phyloP scores from a whole-genome alignment of 306 rosid species.

The Castanea mollissima region DNA sequence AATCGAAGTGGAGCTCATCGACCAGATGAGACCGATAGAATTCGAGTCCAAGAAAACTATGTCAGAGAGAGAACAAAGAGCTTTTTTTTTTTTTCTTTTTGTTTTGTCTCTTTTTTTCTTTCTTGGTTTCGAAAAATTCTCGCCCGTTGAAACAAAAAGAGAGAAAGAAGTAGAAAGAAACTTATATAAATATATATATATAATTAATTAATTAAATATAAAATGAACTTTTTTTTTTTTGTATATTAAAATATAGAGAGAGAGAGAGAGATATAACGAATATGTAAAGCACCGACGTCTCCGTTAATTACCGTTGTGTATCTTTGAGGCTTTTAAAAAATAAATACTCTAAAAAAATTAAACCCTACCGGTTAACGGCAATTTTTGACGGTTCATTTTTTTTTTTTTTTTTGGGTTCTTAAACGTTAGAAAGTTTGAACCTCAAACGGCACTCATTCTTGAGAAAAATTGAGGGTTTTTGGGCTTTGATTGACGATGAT shows the following conservation, averaged over 20 bases:
- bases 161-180: slow-evolving; percentile 16
- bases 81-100: slow-evolving; percentile 5
- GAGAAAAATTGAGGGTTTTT: no score
- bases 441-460: slow-evolving; percentile 74
- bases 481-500: no score
- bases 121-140: slow-evolving; percentile 78
- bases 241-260: slow-evolving; percentile 13
- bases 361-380: slow-evolving; percentile 46
- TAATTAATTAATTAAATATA: no score
- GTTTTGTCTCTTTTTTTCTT: no score
- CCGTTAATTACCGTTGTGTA: slow-evolving; percentile 68
- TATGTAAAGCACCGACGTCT: slow-evolving; percentile 72
- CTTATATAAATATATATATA: background rate
- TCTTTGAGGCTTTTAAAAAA: no score
- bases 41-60: slow-evolving; percentile 23
- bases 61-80: slow-evolving; percentile 30
- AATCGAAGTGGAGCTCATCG: slow-evolving; percentile 71
- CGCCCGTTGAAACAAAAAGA: slow-evolving; percentile 95
- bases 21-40: slow-evolving; percentile 23
- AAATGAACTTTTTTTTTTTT: background rate
- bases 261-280: slow-evolving; percentile 41
- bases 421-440: slow-evolving; percentile 59
- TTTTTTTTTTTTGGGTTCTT: no score
- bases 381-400: slow-evolving; percentile 21
- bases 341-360: background rate